These are phyloP conservation scores for Saturnispora hagleri DNA, from an alignment of 805 yeast species.

Conservation along the genomic window DNA sequence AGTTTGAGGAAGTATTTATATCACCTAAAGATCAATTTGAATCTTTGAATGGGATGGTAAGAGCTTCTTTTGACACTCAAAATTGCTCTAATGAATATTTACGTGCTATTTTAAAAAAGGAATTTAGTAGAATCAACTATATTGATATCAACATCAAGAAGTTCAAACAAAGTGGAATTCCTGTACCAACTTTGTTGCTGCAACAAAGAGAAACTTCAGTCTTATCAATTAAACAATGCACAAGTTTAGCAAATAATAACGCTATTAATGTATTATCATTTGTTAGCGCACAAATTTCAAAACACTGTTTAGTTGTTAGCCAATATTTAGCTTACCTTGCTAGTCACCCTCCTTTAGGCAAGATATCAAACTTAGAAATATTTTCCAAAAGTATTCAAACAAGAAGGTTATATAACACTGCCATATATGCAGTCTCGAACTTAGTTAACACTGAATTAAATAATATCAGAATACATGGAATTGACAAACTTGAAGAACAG, in stretches of 20 bases:
- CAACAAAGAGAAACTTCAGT: background rate
- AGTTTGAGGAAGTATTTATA: background rate
- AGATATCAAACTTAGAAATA: background rate
- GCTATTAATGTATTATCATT: background rate
- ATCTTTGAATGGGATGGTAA: background rate
- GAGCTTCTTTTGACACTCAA: background rate
- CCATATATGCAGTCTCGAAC: background rate
- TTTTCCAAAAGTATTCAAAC: background rate
- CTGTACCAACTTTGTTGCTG: background rate
- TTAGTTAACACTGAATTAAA: background rate
- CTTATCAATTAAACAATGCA: background rate
- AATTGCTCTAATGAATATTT: background rate
- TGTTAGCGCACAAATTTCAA: background rate
- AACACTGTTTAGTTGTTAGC: background rate
- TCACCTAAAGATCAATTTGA: background rate
- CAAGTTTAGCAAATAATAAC: background rate
- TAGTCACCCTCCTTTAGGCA: background rate
- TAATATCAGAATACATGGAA: background rate
- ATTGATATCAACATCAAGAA: background rate
- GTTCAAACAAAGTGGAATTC: background rate
- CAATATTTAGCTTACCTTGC: background rate
- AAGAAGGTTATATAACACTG: background rate
- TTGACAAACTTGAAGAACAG: background rate
- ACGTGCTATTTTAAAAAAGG: background rate
- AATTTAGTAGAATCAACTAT: background rate